phyloP scores from a whole-genome alignment of 1,284 basidiomycete genomes.

The Apiotrichum sp. region DNA sequence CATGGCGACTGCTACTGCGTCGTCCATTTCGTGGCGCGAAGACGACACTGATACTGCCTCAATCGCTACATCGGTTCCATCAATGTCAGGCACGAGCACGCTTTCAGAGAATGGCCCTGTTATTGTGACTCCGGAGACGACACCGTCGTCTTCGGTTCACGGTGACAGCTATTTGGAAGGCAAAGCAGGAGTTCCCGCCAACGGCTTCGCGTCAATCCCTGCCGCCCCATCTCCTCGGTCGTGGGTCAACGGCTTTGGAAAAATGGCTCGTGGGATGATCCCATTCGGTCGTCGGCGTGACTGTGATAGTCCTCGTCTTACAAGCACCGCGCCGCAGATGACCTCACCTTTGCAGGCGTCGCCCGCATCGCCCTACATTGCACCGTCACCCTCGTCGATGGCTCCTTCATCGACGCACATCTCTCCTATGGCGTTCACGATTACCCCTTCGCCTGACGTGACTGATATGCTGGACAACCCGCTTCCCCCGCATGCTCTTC shows the following conservation, averaged over 20 bases:
- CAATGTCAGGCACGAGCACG: constrained; percentile 10
- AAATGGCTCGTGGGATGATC: constrained; percentile 38
- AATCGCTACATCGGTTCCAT: constrained; percentile 15
- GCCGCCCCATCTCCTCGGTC: constrained; percentile 18
- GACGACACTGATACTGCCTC: constrained; percentile 13
- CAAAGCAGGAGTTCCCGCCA: background rate
- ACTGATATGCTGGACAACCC: constrained; percentile 14
- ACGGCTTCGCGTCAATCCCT: background rate
- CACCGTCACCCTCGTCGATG: constrained; percentile 9
- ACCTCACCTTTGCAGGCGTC: background rate
- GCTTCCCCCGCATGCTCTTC: constrained; percentile 13
- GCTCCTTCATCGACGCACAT: constrained; percentile 2
- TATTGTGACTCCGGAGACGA: constrained; percentile 15
- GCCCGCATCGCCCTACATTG: constrained; percentile 9
- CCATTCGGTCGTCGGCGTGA: constrained; percentile 21
- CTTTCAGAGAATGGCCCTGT: constrained; percentile 2
- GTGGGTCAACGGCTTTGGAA: constrained; percentile 37
- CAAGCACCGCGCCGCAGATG: background rate
- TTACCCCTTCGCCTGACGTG: constrained; percentile 16
- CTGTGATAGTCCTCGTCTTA: constrained; percentile 9
- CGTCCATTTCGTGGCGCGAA: constrained; percentile 10
- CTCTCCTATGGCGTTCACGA: constrained; percentile 14
- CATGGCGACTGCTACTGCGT: constrained; percentile 1
- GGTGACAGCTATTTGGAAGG: constrained; percentile 4
- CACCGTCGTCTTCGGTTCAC: constrained; percentile 14